Evolutionary conservation across 2,329 filamentous ascomycete species (phyloP).

Genomic region (Aureobasidium sp.): DNA sequence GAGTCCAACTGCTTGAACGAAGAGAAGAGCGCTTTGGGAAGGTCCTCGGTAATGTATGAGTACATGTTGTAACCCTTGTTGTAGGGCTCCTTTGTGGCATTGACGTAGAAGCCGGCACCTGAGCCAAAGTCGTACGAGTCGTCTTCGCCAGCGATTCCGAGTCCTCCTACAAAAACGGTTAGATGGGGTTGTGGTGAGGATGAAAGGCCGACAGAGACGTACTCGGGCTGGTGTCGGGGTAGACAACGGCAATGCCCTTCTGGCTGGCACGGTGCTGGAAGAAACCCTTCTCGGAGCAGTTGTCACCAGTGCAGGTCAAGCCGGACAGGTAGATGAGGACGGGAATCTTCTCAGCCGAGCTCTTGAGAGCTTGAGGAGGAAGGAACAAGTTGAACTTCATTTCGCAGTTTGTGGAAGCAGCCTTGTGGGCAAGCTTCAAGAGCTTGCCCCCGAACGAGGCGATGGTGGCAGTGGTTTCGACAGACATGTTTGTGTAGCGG

Average conservation of each 20-base stretch:
- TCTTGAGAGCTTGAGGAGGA: conserved; percentile 56
- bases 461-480: conserved; percentile 84
- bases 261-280: conserved; percentile 74
- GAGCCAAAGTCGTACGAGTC: conserved; percentile 86
- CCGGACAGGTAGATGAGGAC: conserved; percentile 90
- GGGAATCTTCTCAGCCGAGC: conserved; percentile 56
- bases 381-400: conserved; percentile 94
- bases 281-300: conserved; percentile 71
- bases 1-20: conserved; percentile 64
- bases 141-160: conserved; percentile 73
- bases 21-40: conserved; percentile 67
- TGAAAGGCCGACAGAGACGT: conserved; percentile 21
- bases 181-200: neutral
- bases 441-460: conserved; percentile 89
- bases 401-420: conserved; percentile 67
- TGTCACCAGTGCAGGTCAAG: conserved; percentile 87
- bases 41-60: conserved; percentile 78
- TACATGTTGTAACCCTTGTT: conserved; percentile 84
- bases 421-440: conserved; percentile 76
- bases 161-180: conserved; percentile 48
- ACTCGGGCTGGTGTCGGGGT: conserved; percentile 91
- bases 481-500: conserved; percentile 52
- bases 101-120: conserved; percentile 89
- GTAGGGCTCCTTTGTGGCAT: conserved; percentile 71
- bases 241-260: conserved; percentile 83